These are phyloP conservation scores for Ambrosia hybrid DNA, from an alignment of 140 eudicot genomes.

Conservation along the genomic window DNA sequence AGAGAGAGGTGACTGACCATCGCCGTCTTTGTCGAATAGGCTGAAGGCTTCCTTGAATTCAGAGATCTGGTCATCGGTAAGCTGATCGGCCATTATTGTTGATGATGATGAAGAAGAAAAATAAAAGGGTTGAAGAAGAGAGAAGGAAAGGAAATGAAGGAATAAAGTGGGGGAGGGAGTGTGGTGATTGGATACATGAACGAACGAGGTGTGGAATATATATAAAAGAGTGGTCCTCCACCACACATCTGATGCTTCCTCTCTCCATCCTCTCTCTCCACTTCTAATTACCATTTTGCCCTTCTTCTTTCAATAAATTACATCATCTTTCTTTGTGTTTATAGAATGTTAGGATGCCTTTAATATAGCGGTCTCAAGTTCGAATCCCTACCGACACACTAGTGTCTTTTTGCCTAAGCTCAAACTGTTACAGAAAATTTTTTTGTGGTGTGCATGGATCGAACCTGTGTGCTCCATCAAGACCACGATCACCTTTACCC, in stretches of 20 bases:
- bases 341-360: too few species aligned
- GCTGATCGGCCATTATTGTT: slow-evolving; percentile 46
- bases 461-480: too few species aligned
- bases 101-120: neutral
- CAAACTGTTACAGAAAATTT: too few species aligned
- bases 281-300: slow-evolving; percentile 12
- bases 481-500: too few species aligned
- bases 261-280: slow-evolving; percentile 8
- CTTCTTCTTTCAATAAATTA: neutral
- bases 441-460: too few species aligned
- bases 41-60: slow-evolving; percentile 56
- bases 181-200: neutral
- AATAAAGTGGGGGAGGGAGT: neutral
- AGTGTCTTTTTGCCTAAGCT: too few species aligned
- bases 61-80: slow-evolving; percentile 52
- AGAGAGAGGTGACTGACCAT: slow-evolving; percentile 34
- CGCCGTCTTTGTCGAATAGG: slow-evolving; percentile 55
- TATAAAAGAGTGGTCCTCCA: slow-evolving; percentile 34
- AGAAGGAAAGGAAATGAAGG: neutral
- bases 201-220: slow-evolving; percentile 29
- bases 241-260: slow-evolving; percentile 30
- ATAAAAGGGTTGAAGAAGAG: neutral
- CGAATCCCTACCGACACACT: too few species aligned
- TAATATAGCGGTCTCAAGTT: too few species aligned
- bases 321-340: too few species aligned